Percentiles rank a stretch among this genome's conserved stretches.
These are phyloP conservation scores for Entomortierella beljakovae DNA, from an alignment of 192 early-diverging fungal genomes.

Conservation along the genomic window DNA sequence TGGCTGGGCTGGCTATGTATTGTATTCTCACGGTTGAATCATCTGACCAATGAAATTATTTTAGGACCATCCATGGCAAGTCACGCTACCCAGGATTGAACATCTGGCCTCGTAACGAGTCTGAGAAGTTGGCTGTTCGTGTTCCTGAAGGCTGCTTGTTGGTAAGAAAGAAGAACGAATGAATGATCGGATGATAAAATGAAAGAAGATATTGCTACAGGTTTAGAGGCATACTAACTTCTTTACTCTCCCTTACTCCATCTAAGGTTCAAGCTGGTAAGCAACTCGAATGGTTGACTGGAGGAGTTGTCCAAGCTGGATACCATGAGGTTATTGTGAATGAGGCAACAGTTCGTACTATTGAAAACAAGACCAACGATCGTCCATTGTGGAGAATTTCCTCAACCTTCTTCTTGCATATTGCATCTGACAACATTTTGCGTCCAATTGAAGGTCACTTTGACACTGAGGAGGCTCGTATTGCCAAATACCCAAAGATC, in stretches of 20 bases:
- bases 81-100: conserved; percentile 79
- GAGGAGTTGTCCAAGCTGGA: conserved; percentile 71
- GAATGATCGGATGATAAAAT: no score
- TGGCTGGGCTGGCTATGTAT: neutral
- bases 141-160: conserved; percentile 74
- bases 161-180: no score
- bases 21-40: neutral
- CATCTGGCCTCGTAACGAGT: conserved; percentile 73
- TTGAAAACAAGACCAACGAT: conserved; percentile 63
- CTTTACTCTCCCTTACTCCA: no score
- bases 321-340: conserved; percentile 80
- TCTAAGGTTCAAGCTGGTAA: conserved; percentile 69
- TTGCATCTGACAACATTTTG: conserved; percentile 72
- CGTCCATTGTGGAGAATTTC: conserved; percentile 79
- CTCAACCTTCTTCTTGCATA: conserved; percentile 79
- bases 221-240: no score
- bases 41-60: no score
- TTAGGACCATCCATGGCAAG: conserved; percentile 77
- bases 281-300: conserved; percentile 77
- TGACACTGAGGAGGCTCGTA: conserved; percentile 52
- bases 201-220: no score
- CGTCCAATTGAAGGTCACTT: conserved; percentile 62
- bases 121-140: conserved; percentile 67
- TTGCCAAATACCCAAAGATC: conserved; percentile 73
- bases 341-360: conserved; percentile 61